A percentile compares a stretch with the other conserved stretches of the same genome.
Evolutionary conservation across 1,139 yeast genomes (phyloP).

Genomic region (Taphrina wiesneri): DNA sequence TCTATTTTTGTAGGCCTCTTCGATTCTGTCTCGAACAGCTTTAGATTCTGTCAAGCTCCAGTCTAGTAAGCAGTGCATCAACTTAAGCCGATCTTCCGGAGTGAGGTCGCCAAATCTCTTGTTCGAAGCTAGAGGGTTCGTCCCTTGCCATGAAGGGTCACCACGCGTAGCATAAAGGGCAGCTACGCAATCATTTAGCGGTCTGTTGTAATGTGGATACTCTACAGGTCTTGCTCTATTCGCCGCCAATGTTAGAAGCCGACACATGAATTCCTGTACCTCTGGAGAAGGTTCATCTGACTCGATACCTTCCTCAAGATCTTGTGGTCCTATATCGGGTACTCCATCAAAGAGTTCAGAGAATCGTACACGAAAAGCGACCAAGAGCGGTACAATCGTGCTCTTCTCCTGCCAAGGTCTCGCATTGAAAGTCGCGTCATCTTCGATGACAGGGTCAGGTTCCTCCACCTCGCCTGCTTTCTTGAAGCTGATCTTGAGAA

Average conservation of each 20-base stretch:
- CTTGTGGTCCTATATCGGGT: slow-evolving; percentile 48
- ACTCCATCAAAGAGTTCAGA: slow-evolving; percentile 45
- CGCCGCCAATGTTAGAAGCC: slow-evolving; percentile 46
- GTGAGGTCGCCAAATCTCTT: slow-evolving; percentile 30
- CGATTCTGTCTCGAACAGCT: slow-evolving; percentile 38
- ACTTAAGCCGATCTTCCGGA: slow-evolving; percentile 20
- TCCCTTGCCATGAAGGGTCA: slow-evolving; percentile 42
- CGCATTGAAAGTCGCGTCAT: slow-evolving; percentile 25
- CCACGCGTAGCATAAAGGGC: slow-evolving; percentile 15
- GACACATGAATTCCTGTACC: slow-evolving; percentile 46
- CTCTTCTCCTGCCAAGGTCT: slow-evolving; percentile 25
- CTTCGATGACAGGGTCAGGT: slow-evolving; percentile 17
- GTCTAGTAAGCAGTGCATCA: slow-evolving; percentile 18
- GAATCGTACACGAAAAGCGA: slow-evolving; percentile 46
- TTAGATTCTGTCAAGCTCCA: slow-evolving; percentile 29
- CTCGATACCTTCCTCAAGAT: slow-evolving; percentile 47
- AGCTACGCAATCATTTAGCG: slow-evolving; percentile 21
- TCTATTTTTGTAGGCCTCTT: slow-evolving; percentile 43
- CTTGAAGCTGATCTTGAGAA: slow-evolving; percentile 30
- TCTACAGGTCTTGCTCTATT: slow-evolving; percentile 50
- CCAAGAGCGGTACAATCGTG: slow-evolving; percentile 37
- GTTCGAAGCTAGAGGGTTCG: slow-evolving; percentile 41
- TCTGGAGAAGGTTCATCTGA: slow-evolving; percentile 42
- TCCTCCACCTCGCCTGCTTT: slow-evolving; percentile 4
- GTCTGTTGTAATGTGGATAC: slow-evolving; percentile 35